A percentile compares a stretch with the other conserved stretches of the same genome.
Conservation (phyloP, 2,329 filamentous ascomycete species). For the Botrytis galanthina region DNA sequence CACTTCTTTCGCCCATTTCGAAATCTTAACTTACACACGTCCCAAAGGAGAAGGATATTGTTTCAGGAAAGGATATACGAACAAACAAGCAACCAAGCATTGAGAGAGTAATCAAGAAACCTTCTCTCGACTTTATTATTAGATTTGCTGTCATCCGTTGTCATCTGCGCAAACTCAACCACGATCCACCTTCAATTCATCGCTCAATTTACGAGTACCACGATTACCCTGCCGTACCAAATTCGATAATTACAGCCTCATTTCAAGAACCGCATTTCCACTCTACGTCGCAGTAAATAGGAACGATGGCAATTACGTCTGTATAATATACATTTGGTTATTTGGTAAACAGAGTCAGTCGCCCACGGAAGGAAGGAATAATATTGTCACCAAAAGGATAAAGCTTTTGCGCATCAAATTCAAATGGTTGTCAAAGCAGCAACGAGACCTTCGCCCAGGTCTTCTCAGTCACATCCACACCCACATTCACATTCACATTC, state of each 20-base stretch:
- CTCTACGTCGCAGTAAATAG: neutral
- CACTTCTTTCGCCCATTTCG: neutral
- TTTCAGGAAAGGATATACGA: neutral
- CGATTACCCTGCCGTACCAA: constrained; percentile 6
- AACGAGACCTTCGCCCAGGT: constrained; percentile 34
- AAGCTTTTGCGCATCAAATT: constrained; percentile 11
- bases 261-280: neutral
- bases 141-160: neutral
- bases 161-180: constrained; percentile 7
- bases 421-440: constrained; percentile 36
- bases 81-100: neutral
- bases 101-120: neutral
- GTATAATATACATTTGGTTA: neutral
- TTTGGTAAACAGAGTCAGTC: neutral
- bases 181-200: constrained; percentile 5
- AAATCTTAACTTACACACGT: neutral
- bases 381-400: neutral
- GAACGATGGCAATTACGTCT: neutral
- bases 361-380: neutral
- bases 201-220: neutral
- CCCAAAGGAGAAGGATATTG: neutral
- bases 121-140: neutral
- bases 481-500: constrained; percentile 31
- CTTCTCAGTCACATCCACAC: constrained; percentile 30
- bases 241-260: neutral